Evolutionary conservation across 768 basidiomycete genomes (phyloP).

Genomic region (Piloderma croceum): DNA sequence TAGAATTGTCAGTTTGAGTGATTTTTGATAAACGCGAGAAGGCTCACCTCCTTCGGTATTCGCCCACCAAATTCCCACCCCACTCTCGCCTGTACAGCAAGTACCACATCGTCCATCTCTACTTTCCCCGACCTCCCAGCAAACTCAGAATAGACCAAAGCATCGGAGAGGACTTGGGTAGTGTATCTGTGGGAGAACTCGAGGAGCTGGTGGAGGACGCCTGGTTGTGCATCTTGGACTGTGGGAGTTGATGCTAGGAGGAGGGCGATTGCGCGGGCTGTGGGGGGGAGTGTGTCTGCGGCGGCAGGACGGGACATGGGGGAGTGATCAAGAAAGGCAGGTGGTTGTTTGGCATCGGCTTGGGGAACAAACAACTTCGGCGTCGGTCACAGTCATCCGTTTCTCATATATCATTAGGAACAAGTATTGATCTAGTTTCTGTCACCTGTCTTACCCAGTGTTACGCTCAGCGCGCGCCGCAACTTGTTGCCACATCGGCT

Average conservation of each 20-base stretch:
- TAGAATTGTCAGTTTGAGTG: background rate
- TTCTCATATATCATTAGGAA: no score
- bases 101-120: constrained; percentile 74
- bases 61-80: constrained; percentile 91
- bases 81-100: constrained; percentile 83
- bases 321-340: background rate
- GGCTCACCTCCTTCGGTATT: constrained; percentile 77
- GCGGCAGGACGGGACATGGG: background rate
- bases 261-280: constrained; percentile 78
- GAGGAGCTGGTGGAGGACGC: constrained; percentile 79
- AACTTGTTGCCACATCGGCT: no score
- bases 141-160: constrained; percentile 83
- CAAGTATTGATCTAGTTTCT: no score
- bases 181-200: constrained; percentile 76
- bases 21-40: no score
- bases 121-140: constrained; percentile 73
- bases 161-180: constrained; percentile 76
- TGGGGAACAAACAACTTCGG: no score
- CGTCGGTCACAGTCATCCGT: no score
- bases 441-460: no score
- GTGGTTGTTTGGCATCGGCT: no score
- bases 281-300: constrained; percentile 74
- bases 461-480: no score
- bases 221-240: constrained; percentile 82
- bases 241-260: constrained; percentile 78